Evolutionary conservation across 352 stramenopile genomes (phyloP).

Genomic region (Globisporangium parvum): DNA sequence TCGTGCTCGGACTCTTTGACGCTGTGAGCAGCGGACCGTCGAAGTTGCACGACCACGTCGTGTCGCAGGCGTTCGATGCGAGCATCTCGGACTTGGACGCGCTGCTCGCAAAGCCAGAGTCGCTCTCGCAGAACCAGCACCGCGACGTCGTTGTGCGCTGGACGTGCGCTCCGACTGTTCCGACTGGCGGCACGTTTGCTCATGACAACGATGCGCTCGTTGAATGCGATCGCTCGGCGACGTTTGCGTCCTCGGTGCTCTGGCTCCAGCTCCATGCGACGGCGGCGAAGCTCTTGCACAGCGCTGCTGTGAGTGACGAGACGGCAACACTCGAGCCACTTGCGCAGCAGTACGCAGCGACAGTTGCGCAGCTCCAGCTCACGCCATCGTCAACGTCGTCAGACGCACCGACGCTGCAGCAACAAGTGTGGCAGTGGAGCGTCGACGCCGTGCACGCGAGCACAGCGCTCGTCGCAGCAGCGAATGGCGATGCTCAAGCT

Average conservation of each 20-base stretch:
- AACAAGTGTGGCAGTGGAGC: constrained; percentile 59
- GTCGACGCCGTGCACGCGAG: constrained; percentile 13
- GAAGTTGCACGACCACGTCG: constrained; percentile 46
- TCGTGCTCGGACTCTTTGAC: constrained; percentile 57
- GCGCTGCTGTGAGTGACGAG: constrained; percentile 23
- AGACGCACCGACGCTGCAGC: constrained; percentile 17
- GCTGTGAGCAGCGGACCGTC: constrained; percentile 27
- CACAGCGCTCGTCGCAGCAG: constrained; percentile 4
- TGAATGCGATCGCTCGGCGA: constrained; percentile 65
- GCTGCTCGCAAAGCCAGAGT: constrained; percentile 21
- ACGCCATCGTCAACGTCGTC: not conserved
- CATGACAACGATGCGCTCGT: constrained; percentile 31
- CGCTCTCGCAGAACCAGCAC: constrained; percentile 75
- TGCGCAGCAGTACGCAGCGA: constrained; percentile 26
- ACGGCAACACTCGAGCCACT: constrained; percentile 17
- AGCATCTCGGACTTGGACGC: constrained; percentile 33
- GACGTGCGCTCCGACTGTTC: constrained; percentile 30
- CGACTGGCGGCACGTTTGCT: constrained; percentile 34
- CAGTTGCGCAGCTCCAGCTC: constrained; percentile 16
- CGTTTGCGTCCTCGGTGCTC: constrained; percentile 31
- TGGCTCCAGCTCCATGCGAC: constrained; percentile 63
- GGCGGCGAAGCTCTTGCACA: constrained; percentile 43
- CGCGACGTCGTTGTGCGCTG: constrained; percentile 74
- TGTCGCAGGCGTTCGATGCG: constrained; percentile 30
- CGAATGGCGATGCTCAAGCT: not conserved